Percentiles rank a stretch among this genome's conserved stretches.
Evolutionary conservation across 2,329 filamentous ascomycete species (phyloP).

Genomic region (Coleophoma cylindrospora): DNA sequence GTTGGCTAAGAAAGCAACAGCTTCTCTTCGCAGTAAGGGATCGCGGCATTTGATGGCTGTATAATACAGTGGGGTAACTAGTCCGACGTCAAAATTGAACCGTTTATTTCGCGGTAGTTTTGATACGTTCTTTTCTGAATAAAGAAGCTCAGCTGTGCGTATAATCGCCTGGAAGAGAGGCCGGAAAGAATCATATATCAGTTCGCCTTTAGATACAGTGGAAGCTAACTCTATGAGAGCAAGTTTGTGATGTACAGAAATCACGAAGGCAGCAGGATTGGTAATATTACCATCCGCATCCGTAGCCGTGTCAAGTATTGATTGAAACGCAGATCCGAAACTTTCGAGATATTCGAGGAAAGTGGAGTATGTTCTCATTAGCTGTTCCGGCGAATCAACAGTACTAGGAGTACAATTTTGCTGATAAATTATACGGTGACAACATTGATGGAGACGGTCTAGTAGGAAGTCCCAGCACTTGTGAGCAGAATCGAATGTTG

Average conservation of each 20-base stretch:
- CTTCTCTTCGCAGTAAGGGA: slow-evolving; percentile 48
- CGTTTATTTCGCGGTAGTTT: slow-evolving; percentile 29
- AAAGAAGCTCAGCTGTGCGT: slow-evolving; percentile 11
- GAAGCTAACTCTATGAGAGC: slow-evolving; percentile 15
- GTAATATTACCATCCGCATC: slow-evolving; percentile 11
- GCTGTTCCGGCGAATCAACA: slow-evolving; percentile 7
- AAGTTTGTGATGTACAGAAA: slow-evolving; percentile 16
- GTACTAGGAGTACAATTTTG: slow-evolving; percentile 10
- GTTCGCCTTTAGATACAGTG: slow-evolving; percentile 15
- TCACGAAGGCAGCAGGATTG: slow-evolving; percentile 16
- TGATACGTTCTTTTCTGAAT: slow-evolving; percentile 4
- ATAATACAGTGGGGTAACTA: slow-evolving; percentile 60
- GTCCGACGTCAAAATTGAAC: slow-evolving; percentile 60
- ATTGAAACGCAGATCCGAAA: slow-evolving; percentile 19
- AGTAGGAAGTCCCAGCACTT: slow-evolving; percentile 24
- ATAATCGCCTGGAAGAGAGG: slow-evolving; percentile 19
- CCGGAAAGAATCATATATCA: slow-evolving; percentile 19
- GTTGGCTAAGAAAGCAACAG: slow-evolving; percentile 52
- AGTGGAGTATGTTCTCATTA: slow-evolving; percentile 7
- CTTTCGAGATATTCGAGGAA: slow-evolving; percentile 12
- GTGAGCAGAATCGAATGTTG: slow-evolving; percentile 17
- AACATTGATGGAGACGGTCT: slow-evolving; percentile 22
- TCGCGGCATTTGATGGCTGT: slow-evolving; percentile 64
- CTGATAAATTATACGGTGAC: slow-evolving; percentile 18
- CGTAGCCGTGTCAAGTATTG: slow-evolving; percentile 17